Conservation (phyloP, 139 green algal genomes). For the Parachlorella kessleri region DNA sequence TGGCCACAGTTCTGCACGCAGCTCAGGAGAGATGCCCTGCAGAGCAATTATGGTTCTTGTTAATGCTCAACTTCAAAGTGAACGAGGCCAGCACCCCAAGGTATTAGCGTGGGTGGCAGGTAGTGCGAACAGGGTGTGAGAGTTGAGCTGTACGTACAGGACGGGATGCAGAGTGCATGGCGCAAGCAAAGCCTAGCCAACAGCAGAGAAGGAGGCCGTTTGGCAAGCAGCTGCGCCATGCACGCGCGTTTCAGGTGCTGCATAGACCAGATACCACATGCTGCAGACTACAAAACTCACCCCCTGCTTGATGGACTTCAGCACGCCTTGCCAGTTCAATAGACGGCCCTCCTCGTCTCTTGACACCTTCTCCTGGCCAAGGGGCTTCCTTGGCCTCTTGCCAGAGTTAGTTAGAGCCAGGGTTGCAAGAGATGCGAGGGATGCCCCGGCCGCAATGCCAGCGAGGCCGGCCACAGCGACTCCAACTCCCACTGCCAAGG, state of each 20-base stretch:
- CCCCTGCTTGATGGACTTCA: slow-evolving; percentile 33
- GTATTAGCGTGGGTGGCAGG: too few species aligned
- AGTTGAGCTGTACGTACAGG: not conserved
- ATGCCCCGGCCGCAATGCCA: not conserved
- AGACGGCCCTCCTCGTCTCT: slow-evolving; percentile 27
- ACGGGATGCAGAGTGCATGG: not conserved
- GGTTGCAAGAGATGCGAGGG: not conserved
- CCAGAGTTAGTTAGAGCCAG: not conserved
- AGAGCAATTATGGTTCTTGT: not conserved
- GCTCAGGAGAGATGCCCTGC: slow-evolving; percentile 52
- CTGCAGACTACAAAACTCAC: slow-evolving; percentile 21
- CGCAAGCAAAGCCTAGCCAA: not conserved
- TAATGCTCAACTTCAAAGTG: not conserved
- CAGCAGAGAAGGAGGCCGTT: too few species aligned
- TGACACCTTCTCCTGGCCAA: not conserved
- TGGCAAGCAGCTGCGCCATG: too few species aligned
- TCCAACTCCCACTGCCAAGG: not conserved
- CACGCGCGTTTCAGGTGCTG: not conserved
- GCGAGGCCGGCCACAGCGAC: not conserved
- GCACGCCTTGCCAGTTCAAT: slow-evolving; percentile 15
- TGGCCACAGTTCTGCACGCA: slow-evolving; percentile 61
- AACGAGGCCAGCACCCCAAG: not conserved
- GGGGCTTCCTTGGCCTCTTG: not conserved
- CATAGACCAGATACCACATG: not conserved
- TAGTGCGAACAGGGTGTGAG: too few species aligned